Evolutionary conservation across 208 protist genomes (phyloP), one percentile per base, ranked within the genome.

Genomic region (Wallacemonas sp.): DNA sequence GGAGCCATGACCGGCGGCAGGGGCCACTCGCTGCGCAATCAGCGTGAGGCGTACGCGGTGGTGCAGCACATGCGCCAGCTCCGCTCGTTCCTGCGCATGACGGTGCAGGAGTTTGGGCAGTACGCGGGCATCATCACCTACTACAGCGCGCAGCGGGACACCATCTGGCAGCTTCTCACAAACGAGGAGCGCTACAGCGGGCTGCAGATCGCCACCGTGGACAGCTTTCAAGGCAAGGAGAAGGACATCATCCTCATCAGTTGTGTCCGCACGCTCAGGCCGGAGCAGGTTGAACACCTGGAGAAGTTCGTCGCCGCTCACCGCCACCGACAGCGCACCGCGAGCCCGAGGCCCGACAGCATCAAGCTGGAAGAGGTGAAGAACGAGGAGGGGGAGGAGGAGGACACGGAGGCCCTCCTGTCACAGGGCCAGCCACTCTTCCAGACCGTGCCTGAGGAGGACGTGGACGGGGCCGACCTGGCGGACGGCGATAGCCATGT

Each of bases 141-240:
- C 80, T 96, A 96, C 65, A 72, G 70, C 14, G 83, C 83, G 24
- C 90, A 96, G 75, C 70, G 63, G 19, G 68, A 82, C 8, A 49
- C 76, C 1, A 88, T 96, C 38, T 21, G 74, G 6, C 55, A 48
- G 26, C 9, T 66, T 24, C 61, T 96, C 24, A 75, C 78, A 19
- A 44, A 12, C 8, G 81, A 90, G 55, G 90, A 96, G 65, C 61
- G 68, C 26, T 41, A 60, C 2, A 81, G 74, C 30, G 76, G 70
- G n/a, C 21, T 97, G 57, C 81, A 96, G 74, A 66, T 98, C 6
- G 72, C 83, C 6, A 93, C 96, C 1, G 93, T 98, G 24, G 96
- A 98, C 77, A 92, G 88, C 60, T 98, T 97, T 62, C 94, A 98
- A 72, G 96, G 96, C 1, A 88, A 90, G 54, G 96, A 98, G 76